These are phyloP conservation scores for Fusarium sp. DNA, from an alignment of 2,329 filamentous ascomycete species.

Conservation along the genomic window DNA sequence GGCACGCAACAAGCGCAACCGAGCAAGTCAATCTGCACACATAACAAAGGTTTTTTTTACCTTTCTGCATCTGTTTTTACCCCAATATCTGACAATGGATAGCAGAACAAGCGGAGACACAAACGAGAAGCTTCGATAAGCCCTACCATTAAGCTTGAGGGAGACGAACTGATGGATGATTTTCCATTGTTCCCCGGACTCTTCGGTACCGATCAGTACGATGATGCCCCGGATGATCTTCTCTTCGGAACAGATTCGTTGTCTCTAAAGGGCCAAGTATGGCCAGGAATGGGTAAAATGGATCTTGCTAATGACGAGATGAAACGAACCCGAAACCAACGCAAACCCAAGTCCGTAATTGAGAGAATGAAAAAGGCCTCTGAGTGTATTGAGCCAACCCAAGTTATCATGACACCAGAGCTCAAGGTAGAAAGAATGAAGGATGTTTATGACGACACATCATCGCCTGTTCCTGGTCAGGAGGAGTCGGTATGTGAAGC, in stretches of 20 bases:
- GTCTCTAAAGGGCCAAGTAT: conserved; percentile 74
- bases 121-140: conserved; percentile 39
- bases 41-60: conserved; percentile 35
- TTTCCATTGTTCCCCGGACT: conserved; percentile 45
- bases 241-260: conserved; percentile 45
- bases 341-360: conserved; percentile 77
- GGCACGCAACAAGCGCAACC: conserved; percentile 60
- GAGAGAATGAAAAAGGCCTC: conserved; percentile 72
- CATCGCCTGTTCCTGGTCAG: conserved; percentile 56
- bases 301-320: conserved; percentile 79
- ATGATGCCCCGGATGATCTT: conserved; percentile 44
- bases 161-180: conserved; percentile 40
- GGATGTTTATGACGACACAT: conserved; percentile 68
- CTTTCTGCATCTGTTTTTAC: not conserved
- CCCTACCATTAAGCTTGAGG: conserved; percentile 44
- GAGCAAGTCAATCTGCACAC: conserved; percentile 31
- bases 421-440: conserved; percentile 61
- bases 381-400: conserved; percentile 67
- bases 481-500: conserved; percentile 55
- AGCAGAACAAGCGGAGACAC: conserved; percentile 46
- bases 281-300: conserved; percentile 83
- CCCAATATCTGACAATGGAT: conserved; percentile 16
- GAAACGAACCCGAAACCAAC: conserved; percentile 79
- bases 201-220: conserved; percentile 44
- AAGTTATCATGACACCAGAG: conserved; percentile 68